Conservation (phyloP, 2,329 filamentous ascomycete species). For the Trichoderma citrinoviride region DNA sequence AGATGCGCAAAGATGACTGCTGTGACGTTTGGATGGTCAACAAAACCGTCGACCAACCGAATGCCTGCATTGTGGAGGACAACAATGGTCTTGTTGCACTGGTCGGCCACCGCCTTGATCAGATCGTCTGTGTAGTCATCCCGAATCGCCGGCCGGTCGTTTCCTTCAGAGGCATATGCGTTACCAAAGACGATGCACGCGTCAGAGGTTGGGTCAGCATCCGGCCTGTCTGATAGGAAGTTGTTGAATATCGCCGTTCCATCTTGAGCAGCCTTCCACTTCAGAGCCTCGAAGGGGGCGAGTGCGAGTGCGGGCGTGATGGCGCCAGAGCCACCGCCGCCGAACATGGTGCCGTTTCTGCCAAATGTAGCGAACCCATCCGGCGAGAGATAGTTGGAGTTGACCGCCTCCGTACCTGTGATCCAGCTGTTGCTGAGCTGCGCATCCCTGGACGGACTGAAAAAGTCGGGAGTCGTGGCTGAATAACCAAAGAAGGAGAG, state of each 20-base stretch:
- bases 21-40: slow-evolving; percentile 63
- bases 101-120: slow-evolving; percentile 54
- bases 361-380: slow-evolving; percentile 33
- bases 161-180: slow-evolving; percentile 70
- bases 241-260: slow-evolving; percentile 60
- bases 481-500: slow-evolving; percentile 64
- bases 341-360: slow-evolving; percentile 43
- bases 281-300: slow-evolving; percentile 55
- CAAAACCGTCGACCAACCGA: slow-evolving; percentile 58
- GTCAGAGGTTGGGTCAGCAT: slow-evolving; percentile 51
- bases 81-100: slow-evolving; percentile 62
- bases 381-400: not conserved
- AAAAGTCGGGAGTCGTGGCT: slow-evolving; percentile 45
- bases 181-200: slow-evolving; percentile 69
- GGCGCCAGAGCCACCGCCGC: slow-evolving; percentile 49
- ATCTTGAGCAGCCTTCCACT: slow-evolving; percentile 52
- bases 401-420: slow-evolving; percentile 37
- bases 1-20: slow-evolving; percentile 63
- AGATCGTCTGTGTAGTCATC: slow-evolving; percentile 65
- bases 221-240: slow-evolving; percentile 47
- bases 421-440: slow-evolving; percentile 36
- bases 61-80: slow-evolving; percentile 63
- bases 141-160: slow-evolving; percentile 57
- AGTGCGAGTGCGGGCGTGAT: slow-evolving; percentile 47
- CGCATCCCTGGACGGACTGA: slow-evolving; percentile 38